Evolutionary conservation across 352 stramenopile species (phyloP), one percentile per base, ranked within the genome.

Genomic region (Globisporangium spiculum): DNA sequence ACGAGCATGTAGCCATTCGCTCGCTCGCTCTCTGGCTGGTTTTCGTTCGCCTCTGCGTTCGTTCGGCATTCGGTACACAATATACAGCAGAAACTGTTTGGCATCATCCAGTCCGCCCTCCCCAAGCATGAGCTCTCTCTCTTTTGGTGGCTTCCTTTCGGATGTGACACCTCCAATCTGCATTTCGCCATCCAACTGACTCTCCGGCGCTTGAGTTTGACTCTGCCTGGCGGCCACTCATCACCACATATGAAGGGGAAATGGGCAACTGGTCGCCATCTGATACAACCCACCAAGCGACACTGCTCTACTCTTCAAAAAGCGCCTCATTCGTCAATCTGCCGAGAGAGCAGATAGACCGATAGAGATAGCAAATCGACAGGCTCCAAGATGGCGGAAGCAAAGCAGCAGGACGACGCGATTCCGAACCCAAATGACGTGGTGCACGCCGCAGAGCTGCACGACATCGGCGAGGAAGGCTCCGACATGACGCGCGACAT

Each of bases 401-500:
- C n/a, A 10, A 26, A 59, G 34, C 48, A 36, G 14, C 46, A 48
- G 7, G 30, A 32, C 20, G 18, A 61, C 14, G 4, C 24, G 55
- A 22, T 9, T 16, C 24, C 24, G 1, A 38, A 53, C 7, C 16
- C n/a, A 30, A 18, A 54, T 30, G 64, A 52, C 61, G 41, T 26
- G 34, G 60, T 60, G 52, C 66, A 71, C 60, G 41, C 75, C 24
- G 71, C 70, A 2, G 76, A 84, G 59, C 70, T 86, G 18, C 80
- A 88, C 53, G 76, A 85, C 60, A 86, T 88, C 30, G 54, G 68
- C 1, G 80, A 84, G 60, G 80, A 89, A 69, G 80, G 80, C 16
- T 89, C 80, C 16, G 80, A 89, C 70, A 86, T 89, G 78, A 88
- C 80, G 68, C 78, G 80, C 64, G 80, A 88, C 69, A 88, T 88